Conservation (phyloP, 2,329 filamentous ascomycete species). For the Thermomyces lanuginosus region DNA sequence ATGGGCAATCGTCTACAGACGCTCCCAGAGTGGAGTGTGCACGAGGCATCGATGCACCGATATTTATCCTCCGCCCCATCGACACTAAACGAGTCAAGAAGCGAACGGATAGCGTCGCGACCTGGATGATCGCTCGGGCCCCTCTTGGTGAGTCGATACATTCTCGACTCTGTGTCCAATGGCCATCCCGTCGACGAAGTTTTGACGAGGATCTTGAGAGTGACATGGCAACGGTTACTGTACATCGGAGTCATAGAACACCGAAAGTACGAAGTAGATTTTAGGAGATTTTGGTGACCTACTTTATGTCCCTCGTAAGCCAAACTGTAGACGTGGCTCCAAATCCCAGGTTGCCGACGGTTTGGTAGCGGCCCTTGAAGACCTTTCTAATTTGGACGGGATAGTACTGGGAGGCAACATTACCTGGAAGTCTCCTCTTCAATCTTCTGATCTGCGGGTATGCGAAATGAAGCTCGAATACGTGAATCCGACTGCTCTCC, state of each 20-base stretch:
- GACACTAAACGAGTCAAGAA: conserved; percentile 4
- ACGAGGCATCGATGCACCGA: conserved; percentile 24
- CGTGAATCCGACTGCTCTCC: conserved; percentile 18
- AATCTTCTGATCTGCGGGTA: conserved; percentile 12
- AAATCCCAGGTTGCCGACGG: conserved; percentile 22
- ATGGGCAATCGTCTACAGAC: conserved; percentile 21
- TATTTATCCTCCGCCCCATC: conserved; percentile 8
- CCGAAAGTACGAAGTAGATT: conserved; percentile 1
- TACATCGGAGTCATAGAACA: conserved; percentile 2
- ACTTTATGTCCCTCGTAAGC: conserved; percentile 22
- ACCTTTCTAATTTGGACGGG: conserved; percentile 17
- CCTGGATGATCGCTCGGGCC: conserved; percentile 15
- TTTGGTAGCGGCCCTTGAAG: conserved; percentile 16
- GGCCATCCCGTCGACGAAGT: conserved; percentile 14
- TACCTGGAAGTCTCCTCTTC: conserved; percentile 19
- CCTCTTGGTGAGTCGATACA: conserved; percentile 26
- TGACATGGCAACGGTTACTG: conserved; percentile 15
- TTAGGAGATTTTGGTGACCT: conserved; percentile 4
- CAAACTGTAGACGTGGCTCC: conserved; percentile 21
- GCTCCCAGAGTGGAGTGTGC: conserved; percentile 30
- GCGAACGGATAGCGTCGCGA: conserved; percentile 9
- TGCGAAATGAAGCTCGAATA: conserved; percentile 13
- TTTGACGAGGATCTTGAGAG: conserved; percentile 16
- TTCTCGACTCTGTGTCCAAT: conserved; percentile 24
- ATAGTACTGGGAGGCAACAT: conserved; percentile 11